phyloP scores from a whole-genome alignment of 1,284 basidiomycete genomes.

The Cutaneotrichosporon sp. region DNA sequence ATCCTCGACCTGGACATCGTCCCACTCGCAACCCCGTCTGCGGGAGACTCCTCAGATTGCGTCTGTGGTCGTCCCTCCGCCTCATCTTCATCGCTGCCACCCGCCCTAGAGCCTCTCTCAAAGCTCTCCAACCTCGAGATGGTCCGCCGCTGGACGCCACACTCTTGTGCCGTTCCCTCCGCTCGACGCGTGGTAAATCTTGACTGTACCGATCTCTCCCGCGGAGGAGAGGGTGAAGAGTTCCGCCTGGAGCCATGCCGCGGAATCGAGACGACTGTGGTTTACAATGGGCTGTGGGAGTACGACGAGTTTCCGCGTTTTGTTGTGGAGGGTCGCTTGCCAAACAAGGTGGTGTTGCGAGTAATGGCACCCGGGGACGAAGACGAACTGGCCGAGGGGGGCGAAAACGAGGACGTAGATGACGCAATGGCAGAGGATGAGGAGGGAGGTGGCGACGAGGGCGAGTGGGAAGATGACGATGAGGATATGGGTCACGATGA shows the following conservation, averaged over 20 bases:
- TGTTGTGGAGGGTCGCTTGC: neutral
- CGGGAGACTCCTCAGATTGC: neutral
- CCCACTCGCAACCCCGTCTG: neutral
- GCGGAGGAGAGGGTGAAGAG: neutral
- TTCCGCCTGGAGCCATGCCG: neutral
- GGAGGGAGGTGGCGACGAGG: neutral
- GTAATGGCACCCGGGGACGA: neutral
- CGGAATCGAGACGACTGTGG: no score
- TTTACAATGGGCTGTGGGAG: neutral
- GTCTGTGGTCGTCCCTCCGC: neutral
- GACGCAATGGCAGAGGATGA: neutral
- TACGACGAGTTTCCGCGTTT: conserved; percentile 3
- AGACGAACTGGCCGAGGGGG: neutral
- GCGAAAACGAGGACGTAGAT: neutral
- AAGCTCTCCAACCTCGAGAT: neutral
- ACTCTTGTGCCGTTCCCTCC: neutral
- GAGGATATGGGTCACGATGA: neutral
- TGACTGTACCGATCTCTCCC: neutral
- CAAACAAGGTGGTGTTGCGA: neutral
- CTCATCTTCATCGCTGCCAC: neutral
- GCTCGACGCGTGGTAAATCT: neutral
- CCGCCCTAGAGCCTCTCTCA: neutral
- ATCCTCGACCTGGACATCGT: conserved; percentile 1
- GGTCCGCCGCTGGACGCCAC: conserved; percentile 2
- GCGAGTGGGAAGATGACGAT: neutral